Conservation (phyloP, 352 stramenopile species). For the Globisporangium yorkense region DNA sequence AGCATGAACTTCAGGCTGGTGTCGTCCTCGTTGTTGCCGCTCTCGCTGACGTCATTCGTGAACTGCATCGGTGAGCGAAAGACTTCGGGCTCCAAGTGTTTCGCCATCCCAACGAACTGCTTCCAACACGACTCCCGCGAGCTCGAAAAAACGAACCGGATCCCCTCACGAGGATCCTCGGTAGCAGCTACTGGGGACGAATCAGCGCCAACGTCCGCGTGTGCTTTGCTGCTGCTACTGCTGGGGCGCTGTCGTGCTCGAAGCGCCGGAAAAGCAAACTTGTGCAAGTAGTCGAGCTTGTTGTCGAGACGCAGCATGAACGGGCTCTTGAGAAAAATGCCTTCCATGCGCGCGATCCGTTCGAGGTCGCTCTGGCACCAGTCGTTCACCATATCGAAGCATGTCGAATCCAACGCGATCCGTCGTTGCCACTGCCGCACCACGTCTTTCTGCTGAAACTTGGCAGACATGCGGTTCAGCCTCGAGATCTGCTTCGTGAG, state of each 20-base stretch:
- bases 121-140: slow-evolving; percentile 31
- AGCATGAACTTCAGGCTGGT: slow-evolving; percentile 33
- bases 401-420: slow-evolving; percentile 34
- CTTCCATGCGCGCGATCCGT: slow-evolving; percentile 48
- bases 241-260: neutral
- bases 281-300: slow-evolving; percentile 48
- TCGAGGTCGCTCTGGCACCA: slow-evolving; percentile 43
- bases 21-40: slow-evolving; percentile 11
- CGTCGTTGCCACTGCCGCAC: slow-evolving; percentile 41
- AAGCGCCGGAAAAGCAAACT: slow-evolving; percentile 32
- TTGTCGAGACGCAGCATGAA: slow-evolving; percentile 62
- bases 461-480: slow-evolving; percentile 41
- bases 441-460: slow-evolving; percentile 36
- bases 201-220: neutral
- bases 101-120: slow-evolving; percentile 42
- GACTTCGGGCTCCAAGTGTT: slow-evolving; percentile 27
- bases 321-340: slow-evolving; percentile 35
- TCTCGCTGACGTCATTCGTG: slow-evolving; percentile 17
- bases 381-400: slow-evolving; percentile 65
- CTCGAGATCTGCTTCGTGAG: slow-evolving; percentile 48
- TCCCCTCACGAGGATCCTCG: slow-evolving; percentile 15
- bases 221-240: neutral
- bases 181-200: neutral
- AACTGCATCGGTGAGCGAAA: slow-evolving; percentile 46
- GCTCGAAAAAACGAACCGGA: slow-evolving; percentile 34